phyloP scores from a whole-genome alignment of 179 eudicot genomes.

The Beta macrorhiza region DNA sequence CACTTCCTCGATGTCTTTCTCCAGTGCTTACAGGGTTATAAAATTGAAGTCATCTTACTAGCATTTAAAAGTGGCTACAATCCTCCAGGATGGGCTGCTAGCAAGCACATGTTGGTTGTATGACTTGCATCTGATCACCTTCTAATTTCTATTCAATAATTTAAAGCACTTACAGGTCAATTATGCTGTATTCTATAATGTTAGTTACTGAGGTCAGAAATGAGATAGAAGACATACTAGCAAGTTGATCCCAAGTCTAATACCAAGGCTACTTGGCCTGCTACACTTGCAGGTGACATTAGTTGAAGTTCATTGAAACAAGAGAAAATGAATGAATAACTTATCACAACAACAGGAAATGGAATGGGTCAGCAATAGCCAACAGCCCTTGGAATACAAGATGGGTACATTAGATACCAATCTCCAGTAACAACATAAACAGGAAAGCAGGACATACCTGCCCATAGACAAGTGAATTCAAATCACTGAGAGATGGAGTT shows the following conservation, averaged over 20 bases:
- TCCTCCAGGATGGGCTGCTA: neutral
- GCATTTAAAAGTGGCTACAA: neutral
- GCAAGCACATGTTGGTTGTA: neutral
- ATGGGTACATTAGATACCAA: neutral
- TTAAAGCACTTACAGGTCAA: neutral
- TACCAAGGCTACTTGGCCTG: neutral
- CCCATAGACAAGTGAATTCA: constrained; percentile 85
- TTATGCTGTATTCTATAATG: neutral
- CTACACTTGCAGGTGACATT: constrained; percentile 4
- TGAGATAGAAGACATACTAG: neutral
- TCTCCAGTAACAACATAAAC: neutral
- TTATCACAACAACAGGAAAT: neutral
- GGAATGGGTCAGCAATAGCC: neutral
- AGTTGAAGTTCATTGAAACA: neutral
- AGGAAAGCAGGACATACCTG: constrained; percentile 47
- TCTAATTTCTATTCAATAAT: neutral
- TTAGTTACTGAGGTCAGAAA: neutral
- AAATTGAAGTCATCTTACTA: neutral
- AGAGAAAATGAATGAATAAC: neutral
- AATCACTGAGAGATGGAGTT: constrained; percentile 90
- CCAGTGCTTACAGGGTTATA: neutral
- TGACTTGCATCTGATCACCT: neutral
- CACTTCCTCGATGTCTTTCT: neutral
- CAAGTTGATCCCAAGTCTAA: neutral
- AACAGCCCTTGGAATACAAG: neutral